phyloP scores from a whole-genome alignment of 164 flowering plant genomes.

The Chimonanthus salicifolius region DNA sequence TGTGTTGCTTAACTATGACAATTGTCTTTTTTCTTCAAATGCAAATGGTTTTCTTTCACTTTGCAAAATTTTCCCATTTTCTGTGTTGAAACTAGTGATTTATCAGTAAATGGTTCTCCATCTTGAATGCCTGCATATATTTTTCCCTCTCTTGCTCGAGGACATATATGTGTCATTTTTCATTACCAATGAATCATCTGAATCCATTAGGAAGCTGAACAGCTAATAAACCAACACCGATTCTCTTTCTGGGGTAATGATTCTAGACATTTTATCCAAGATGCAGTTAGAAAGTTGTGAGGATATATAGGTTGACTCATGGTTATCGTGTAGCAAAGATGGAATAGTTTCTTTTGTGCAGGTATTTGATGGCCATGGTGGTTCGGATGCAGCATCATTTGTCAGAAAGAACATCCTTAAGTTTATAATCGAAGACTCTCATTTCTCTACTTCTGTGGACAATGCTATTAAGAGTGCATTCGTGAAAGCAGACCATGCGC shows the following conservation, averaged over 20 bases:
- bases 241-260: too few relatives aligned
- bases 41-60: neutral
- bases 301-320: neutral
- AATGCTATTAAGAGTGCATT: slow-evolving; percentile 79
- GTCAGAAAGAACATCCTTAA: slow-evolving; percentile 59
- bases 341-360: slow-evolving; percentile 22
- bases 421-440: slow-evolving; percentile 63
- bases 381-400: slow-evolving; percentile 77
- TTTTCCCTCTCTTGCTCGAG: neutral
- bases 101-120: neutral
- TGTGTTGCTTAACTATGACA: slow-evolving; percentile 25
- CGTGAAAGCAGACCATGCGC: slow-evolving; percentile 68
- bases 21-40: neutral
- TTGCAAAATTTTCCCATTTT: too few relatives aligned
- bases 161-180: neutral
- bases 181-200: neutral
- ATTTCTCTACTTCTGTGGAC: slow-evolving; percentile 54
- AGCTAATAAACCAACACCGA: neutral
- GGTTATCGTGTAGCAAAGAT: neutral
- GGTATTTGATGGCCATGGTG: slow-evolving; percentile 99
- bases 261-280: too few relatives aligned
- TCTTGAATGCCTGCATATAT: neutral
- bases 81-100: neutral
- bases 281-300: too few relatives aligned
- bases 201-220: neutral